These are phyloP conservation scores for Thelonectria olida DNA, from an alignment of 2,329 filamentous ascomycete species.

Conservation along the genomic window DNA sequence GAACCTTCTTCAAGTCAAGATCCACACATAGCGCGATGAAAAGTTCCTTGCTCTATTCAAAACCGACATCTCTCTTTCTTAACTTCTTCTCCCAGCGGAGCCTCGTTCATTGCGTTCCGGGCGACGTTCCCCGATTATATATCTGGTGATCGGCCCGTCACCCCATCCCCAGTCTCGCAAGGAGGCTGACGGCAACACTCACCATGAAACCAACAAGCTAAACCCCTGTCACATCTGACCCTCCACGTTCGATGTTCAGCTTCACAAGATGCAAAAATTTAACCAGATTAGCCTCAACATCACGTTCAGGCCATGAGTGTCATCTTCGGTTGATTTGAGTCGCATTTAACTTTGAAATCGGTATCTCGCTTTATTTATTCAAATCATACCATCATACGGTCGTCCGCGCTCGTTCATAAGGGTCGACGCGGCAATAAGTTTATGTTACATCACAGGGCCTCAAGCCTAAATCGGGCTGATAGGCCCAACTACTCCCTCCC, in stretches of 20 bases:
- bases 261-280: too few relatives aligned
- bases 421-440: constrained; percentile 20
- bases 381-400: constrained; percentile 18
- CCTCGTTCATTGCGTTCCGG: not conserved
- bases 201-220: not conserved
- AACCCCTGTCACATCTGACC: not conserved
- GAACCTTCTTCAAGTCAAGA: not conserved
- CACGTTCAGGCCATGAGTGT: too few relatives aligned
- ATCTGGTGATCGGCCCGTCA: not conserved
- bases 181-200: not conserved
- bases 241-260: too few relatives aligned
- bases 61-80: not conserved
- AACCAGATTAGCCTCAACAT: not conserved
- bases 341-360: not conserved
- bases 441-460: constrained; percentile 18
- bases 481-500: not conserved
- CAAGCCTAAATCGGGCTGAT: constrained; percentile 8
- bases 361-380: constrained; percentile 19
- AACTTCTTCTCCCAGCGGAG: not conserved
- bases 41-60: not conserved
- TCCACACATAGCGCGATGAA: not conserved
- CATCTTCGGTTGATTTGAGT: too few relatives aligned
- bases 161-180: not conserved
- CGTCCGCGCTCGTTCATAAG: constrained; percentile 19
- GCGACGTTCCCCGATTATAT: not conserved